Evolutionary conservation across 2,329 filamentous ascomycete genomes (phyloP).

Genomic region (Bipolaris oryzae): DNA sequence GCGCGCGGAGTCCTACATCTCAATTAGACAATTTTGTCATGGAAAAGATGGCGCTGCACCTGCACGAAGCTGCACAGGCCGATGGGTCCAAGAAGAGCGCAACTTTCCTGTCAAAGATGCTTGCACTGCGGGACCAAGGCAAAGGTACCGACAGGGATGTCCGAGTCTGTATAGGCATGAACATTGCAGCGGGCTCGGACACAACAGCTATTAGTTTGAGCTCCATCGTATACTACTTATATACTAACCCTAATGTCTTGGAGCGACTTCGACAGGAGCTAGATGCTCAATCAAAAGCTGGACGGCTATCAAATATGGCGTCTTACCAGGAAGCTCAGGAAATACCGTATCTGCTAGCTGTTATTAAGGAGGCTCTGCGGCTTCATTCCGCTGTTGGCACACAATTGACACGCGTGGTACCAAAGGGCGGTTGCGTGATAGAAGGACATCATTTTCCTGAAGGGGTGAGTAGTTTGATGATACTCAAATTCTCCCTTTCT

Average conservation of each 20-base stretch:
- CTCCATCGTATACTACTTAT: constrained; percentile 23
- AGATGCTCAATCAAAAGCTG: not conserved
- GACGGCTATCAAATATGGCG: not conserved
- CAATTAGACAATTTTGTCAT: not conserved
- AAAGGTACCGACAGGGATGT: not conserved
- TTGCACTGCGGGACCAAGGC: not conserved
- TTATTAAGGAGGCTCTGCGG: not conserved
- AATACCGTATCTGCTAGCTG: not conserved
- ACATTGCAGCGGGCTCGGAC: constrained; percentile 30
- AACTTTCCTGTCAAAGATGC: not conserved
- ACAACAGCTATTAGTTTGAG: constrained; percentile 20
- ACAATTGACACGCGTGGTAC: not conserved
- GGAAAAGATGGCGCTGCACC: not conserved
- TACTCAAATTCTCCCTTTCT: not conserved
- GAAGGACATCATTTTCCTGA: not conserved
- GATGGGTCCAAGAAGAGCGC: not conserved
- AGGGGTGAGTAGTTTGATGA: not conserved
- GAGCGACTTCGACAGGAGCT: not conserved
- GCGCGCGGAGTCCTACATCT: not conserved
- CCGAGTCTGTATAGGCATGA: not conserved
- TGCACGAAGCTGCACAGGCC: not conserved
- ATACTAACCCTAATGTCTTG: constrained; percentile 9
- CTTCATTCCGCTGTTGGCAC: not conserved
- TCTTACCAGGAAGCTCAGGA: not conserved
- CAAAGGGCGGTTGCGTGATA: not conserved